Percentiles rank a stretch among this genome's conserved stretches.
These are phyloP conservation scores for Tulasnella sp. DNA, from an alignment of 768 basidiomycete genomes.

Conservation along the genomic window DNA sequence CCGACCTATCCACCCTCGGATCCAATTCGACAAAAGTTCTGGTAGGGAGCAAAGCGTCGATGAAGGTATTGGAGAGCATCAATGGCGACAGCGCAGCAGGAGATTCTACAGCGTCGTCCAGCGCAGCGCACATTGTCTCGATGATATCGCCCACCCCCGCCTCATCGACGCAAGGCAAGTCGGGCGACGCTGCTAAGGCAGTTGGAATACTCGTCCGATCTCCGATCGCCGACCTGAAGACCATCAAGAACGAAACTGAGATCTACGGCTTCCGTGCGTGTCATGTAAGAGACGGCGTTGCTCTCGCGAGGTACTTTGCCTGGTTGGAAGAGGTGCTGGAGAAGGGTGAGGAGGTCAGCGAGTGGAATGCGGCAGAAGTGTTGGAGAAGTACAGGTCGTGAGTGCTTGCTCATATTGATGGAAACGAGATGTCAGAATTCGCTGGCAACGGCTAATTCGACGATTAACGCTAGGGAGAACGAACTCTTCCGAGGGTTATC, in stretches of 20 bases:
- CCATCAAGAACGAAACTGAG: slow-evolving; percentile 72
- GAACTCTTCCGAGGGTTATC: slow-evolving; percentile 76
- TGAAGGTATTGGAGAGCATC: slow-evolving; percentile 72
- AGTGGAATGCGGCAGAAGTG: slow-evolving; percentile 68
- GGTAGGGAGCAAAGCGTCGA: slow-evolving; percentile 63
- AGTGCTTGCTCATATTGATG: slow-evolving; percentile 24
- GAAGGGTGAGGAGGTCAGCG: slow-evolving; percentile 46
- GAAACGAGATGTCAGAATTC: background rate
- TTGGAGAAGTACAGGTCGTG: slow-evolving; percentile 75
- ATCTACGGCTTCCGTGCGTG: slow-evolving; percentile 80
- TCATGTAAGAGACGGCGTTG: slow-evolving; percentile 84
- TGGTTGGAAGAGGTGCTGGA: slow-evolving; percentile 85
- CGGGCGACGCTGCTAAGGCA: background rate
- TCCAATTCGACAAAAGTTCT: slow-evolving; percentile 46
- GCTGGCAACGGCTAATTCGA: background rate
- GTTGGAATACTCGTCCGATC: slow-evolving; percentile 50
- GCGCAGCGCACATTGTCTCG: slow-evolving; percentile 26
- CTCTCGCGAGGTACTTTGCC: slow-evolving; percentile 76
- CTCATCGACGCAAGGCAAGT: too few relatives aligned
- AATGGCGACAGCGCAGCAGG: slow-evolving; percentile 34
- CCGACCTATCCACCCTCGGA: slow-evolving; percentile 33
- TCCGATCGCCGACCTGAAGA: slow-evolving; percentile 65
- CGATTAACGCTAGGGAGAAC: slow-evolving; percentile 45
- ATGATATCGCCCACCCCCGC: too few relatives aligned
- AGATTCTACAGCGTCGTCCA: background rate